phyloP scores from a whole-genome alignment of 1,284 basidiomycete species.

The Naganishia sp. region DNA sequence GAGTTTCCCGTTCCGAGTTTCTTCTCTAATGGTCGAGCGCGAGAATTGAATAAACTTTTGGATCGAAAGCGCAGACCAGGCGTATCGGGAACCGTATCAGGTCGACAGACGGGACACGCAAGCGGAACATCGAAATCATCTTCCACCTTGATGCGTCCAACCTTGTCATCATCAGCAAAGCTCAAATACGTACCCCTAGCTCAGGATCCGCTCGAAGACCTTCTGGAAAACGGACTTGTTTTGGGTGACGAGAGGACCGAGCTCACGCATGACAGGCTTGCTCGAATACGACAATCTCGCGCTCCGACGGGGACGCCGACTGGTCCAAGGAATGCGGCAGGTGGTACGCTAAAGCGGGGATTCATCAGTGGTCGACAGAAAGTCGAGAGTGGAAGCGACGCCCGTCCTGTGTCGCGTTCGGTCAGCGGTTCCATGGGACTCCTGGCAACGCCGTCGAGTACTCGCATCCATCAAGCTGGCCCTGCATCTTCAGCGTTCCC shows the following conservation, averaged over 20 bases:
- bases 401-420: not conserved
- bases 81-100: not conserved
- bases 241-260: conserved; percentile 47
- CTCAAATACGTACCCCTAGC: conserved; percentile 23
- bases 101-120: not conserved
- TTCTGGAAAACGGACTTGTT: conserved; percentile 52
- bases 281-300: conserved; percentile 30
- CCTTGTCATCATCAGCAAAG: conserved; percentile 28
- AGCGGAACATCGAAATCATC: not conserved
- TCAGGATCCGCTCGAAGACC: conserved; percentile 40
- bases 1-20: conserved; percentile 46
- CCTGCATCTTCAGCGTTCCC: not conserved
- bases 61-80: conserved; percentile 49
- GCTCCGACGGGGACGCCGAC: conserved; percentile 7
- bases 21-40: conserved; percentile 42
- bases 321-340: conserved; percentile 21
- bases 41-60: conserved; percentile 47
- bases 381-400: not conserved
- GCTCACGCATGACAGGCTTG: conserved; percentile 43
- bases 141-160: conserved; percentile 25
- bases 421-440: conserved; percentile 13
- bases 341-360: conserved; percentile 21
- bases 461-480: not conserved
- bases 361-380: conserved; percentile 12
- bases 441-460: not conserved